These are phyloP conservation scores for Sporodiniella umbellata DNA, from an alignment of 371 early-diverging fungal genomes.

Conservation along the genomic window DNA sequence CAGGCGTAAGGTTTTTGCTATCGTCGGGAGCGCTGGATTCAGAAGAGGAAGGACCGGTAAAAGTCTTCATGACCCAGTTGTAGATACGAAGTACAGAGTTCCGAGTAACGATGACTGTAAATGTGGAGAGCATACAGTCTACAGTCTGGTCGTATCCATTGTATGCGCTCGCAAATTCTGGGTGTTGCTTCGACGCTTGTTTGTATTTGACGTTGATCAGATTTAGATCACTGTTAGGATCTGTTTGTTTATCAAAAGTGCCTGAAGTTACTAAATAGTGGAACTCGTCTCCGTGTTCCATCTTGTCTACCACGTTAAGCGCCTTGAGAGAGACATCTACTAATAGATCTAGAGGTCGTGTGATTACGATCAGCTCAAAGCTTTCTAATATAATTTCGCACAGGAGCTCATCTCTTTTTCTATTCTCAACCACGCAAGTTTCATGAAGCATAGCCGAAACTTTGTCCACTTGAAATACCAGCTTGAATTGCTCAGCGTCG, in stretches of 20 bases:
- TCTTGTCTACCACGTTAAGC: conserved; percentile 60
- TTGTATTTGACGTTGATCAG: conserved; percentile 62
- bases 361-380: conserved; percentile 55
- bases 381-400: conserved; percentile 55
- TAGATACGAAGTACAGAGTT: conserved; percentile 70
- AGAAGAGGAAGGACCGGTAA: conserved; percentile 39
- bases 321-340: conserved; percentile 63
- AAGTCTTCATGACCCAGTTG: conserved; percentile 76
- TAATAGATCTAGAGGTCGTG: conserved; percentile 55
- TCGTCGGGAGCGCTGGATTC: neutral
- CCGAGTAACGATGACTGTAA: conserved; percentile 69
- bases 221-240: conserved; percentile 15
- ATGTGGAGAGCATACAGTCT: conserved; percentile 65
- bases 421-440: conserved; percentile 24
- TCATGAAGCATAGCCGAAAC: conserved; percentile 65
- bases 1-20: conserved; percentile 8
- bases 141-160: conserved; percentile 68
- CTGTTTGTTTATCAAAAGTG: conserved; percentile 19
- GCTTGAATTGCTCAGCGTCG: conserved; percentile 61
- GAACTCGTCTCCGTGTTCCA: conserved; percentile 47
- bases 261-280: conserved; percentile 65
- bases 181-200: conserved; percentile 55
- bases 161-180: conserved; percentile 52
- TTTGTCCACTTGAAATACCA: conserved; percentile 70
- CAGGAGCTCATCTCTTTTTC: conserved; percentile 36